phyloP scores from a whole-genome alignment of 176 grass and related monocot species.

The Musa troglodytarum region DNA sequence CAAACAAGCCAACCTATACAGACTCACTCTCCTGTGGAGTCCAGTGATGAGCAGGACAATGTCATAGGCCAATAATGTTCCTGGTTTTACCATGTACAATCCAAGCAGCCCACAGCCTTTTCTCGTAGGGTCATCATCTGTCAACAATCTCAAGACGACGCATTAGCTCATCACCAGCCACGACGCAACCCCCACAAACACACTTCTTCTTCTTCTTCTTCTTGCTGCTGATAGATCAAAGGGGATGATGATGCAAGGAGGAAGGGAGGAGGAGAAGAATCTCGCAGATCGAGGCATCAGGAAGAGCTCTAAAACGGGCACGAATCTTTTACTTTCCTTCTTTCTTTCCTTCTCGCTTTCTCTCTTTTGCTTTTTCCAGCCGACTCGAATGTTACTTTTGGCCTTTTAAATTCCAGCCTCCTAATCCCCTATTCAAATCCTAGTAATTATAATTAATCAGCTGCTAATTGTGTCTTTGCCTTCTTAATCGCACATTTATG shows the following conservation, averaged over 20 bases:
- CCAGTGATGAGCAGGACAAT: too few relatives aligned
- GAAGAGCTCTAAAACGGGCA: neutral
- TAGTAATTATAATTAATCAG: neutral
- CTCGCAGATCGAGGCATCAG: neutral
- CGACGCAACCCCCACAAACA: too few relatives aligned
- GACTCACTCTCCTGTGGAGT: too few relatives aligned
- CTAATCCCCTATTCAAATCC: neutral
- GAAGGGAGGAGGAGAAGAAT: neutral
- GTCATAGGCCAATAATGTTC: too few relatives aligned
- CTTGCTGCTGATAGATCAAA: neutral
- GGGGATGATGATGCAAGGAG: neutral
- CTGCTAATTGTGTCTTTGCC: neutral
- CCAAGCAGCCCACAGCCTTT: too few relatives aligned
- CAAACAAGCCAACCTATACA: too few relatives aligned
- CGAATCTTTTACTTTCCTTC: neutral
- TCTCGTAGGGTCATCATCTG: too few relatives aligned
- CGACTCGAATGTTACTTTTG: neutral
- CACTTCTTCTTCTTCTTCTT: too few relatives aligned
- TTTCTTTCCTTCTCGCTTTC: neutral
- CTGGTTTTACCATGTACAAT: too few relatives aligned
- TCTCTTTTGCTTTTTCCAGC: slow-evolving; percentile 12
- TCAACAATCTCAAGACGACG: too few relatives aligned
- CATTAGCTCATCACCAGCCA: too few relatives aligned
- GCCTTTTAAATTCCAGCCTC: neutral
- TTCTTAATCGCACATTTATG: neutral